Conservation (phyloP, 257 asterid genomes). For the Przewalskia tangutica region DNA sequence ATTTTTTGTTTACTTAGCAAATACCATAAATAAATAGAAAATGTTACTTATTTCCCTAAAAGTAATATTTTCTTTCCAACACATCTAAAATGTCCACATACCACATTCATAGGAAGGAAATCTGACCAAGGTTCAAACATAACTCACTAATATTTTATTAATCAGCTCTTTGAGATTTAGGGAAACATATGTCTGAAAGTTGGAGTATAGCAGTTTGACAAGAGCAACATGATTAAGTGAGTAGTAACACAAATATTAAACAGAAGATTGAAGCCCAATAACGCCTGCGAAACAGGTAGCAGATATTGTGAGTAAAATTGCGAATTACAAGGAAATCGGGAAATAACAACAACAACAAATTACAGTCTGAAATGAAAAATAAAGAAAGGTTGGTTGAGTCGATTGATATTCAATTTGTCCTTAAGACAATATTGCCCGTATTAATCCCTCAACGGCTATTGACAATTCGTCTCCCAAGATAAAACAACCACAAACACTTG, state of each 20-base stretch:
- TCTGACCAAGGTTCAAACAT: neutral
- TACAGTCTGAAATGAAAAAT: too few relatives aligned
- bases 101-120: neutral
- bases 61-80: neutral
- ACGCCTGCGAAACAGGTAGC: conserved; percentile 48
- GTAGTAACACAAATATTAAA: conserved; percentile 21
- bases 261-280: conserved; percentile 80
- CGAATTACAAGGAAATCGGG: too few relatives aligned
- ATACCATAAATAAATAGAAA: neutral
- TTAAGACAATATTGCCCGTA: too few relatives aligned
- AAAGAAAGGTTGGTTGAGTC: too few relatives aligned
- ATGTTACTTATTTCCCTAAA: neutral
- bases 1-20: neutral
- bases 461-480: too few relatives aligned
- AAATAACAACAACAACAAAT: too few relatives aligned
- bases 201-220: neutral
- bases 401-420: too few relatives aligned
- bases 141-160: neutral
- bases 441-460: too few relatives aligned
- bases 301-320: too few relatives aligned
- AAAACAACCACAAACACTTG: too few relatives aligned
- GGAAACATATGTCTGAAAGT: neutral
- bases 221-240: neutral
- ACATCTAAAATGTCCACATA: neutral
- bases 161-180: neutral